A percentile compares a stretch with the other conserved stretches of the same genome.
Conservation (phyloP, 1,139 yeast genomes). For the Blastobotrys raffinosifermentans region DNA sequence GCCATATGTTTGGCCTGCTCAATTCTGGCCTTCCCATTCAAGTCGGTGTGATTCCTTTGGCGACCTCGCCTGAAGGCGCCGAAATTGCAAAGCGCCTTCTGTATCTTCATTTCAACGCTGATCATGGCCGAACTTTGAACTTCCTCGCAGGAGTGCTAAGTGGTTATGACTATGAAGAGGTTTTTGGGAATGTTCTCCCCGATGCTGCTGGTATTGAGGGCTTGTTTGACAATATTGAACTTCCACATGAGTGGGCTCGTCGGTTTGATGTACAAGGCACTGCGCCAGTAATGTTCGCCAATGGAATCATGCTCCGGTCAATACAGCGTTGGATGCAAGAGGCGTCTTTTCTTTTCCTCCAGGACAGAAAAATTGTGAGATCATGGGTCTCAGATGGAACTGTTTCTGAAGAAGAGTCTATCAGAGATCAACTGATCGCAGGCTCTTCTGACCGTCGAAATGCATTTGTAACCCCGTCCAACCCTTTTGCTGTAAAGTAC, state of each 20-base stretch:
- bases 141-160: conserved; percentile 25
- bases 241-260: conserved; percentile 27
- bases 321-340: conserved; percentile 39
- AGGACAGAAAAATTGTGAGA: conserved; percentile 27
- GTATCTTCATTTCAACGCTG: conserved; percentile 27
- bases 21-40: conserved; percentile 66
- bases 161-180: conserved; percentile 17
- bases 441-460: conserved; percentile 27
- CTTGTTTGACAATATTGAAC: conserved; percentile 10
- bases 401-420: conserved; percentile 13
- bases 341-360: conserved; percentile 29
- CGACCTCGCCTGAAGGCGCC: conserved; percentile 23
- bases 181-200: conserved; percentile 16
- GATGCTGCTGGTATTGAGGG: conserved; percentile 11
- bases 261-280: conserved; percentile 34
- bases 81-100: conserved; percentile 35
- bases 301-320: conserved; percentile 57
- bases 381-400: conserved; percentile 16
- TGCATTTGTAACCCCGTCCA: conserved; percentile 34
- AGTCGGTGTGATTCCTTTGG: conserved; percentile 70
- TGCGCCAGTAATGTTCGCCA: conserved; percentile 54
- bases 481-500: conserved; percentile 14
- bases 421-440: conserved; percentile 21
- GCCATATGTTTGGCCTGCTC: conserved; percentile 40
- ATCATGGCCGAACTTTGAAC: conserved; percentile 22